These are phyloP conservation scores for Botrytis medusae DNA, from an alignment of 2,329 filamentous ascomycete species.

Conservation along the genomic window DNA sequence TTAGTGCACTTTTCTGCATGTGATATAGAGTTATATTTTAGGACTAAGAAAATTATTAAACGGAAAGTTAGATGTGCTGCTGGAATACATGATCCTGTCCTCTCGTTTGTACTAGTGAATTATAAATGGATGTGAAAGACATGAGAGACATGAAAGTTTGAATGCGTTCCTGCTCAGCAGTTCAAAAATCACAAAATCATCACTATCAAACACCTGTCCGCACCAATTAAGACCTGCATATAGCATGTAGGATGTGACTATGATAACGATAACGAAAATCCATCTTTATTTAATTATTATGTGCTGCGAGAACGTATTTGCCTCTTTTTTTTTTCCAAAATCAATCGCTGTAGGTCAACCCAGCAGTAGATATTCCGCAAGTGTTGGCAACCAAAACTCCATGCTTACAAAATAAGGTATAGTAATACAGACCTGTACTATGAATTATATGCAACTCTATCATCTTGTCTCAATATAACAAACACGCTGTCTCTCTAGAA, in stretches of 20 bases:
- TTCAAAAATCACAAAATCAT: neutral
- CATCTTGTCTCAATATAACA: neutral
- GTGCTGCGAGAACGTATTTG: neutral
- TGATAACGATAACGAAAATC: neutral
- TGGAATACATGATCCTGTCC: neutral
- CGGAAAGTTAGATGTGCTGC: neutral
- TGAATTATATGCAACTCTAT: conserved; percentile 18
- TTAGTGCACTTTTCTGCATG: neutral
- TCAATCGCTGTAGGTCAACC: neutral
- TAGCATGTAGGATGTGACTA: neutral
- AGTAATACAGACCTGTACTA: conserved; percentile 15
- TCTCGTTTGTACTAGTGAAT: too few species aligned
- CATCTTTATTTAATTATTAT: conserved; percentile 7
- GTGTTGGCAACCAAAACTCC: conserved; percentile 13
- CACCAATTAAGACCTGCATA: neutral
- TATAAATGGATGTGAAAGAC: neutral
- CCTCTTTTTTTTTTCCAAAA: neutral
- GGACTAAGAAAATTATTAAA: neutral
- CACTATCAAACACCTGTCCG: neutral
- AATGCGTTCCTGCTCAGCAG: neutral
- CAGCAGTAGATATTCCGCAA: neutral
- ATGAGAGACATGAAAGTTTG: neutral
- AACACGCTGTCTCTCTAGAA: neutral
- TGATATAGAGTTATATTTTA: neutral
- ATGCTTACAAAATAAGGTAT: conserved; percentile 15